Evolutionary conservation across 345 rosid genomes (phyloP).

Genomic region (Euphorbia pulcherrima): DNA sequence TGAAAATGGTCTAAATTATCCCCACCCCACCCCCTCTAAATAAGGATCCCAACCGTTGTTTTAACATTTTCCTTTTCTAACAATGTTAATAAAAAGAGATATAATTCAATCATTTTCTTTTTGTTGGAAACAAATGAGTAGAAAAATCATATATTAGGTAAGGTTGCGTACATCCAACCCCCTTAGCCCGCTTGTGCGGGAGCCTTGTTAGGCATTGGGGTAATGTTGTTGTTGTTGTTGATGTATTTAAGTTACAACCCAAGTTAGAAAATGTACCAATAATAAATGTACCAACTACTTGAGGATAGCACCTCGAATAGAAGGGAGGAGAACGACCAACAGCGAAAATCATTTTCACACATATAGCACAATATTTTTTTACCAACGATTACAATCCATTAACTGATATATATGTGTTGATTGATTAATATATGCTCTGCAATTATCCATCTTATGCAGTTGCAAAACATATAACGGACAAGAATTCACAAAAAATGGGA

Average conservation of each 20-base stretch:
- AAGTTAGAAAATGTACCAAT: too few species aligned
- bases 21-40: too few species aligned
- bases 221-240: too few species aligned
- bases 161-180: too few species aligned
- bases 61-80: too few species aligned
- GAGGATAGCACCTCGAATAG: not conserved
- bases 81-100: not conserved
- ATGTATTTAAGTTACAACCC: too few species aligned
- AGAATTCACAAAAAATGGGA: not conserved
- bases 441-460: not conserved
- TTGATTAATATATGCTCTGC: not conserved
- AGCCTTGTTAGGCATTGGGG: too few species aligned
- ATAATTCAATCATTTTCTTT: not conserved
- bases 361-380: not conserved
- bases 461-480: not conserved
- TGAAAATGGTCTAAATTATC: too few species aligned
- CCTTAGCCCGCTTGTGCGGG: too few species aligned
- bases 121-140: not conserved
- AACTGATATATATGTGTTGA: not conserved
- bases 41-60: too few species aligned
- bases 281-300: not conserved
- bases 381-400: not conserved
- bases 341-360: not conserved
- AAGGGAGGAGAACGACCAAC: not conserved
- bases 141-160: not conserved